Conservation (phyloP, 2,329 filamentous ascomycete genomes). For the Fusarium coffeatum region DNA sequence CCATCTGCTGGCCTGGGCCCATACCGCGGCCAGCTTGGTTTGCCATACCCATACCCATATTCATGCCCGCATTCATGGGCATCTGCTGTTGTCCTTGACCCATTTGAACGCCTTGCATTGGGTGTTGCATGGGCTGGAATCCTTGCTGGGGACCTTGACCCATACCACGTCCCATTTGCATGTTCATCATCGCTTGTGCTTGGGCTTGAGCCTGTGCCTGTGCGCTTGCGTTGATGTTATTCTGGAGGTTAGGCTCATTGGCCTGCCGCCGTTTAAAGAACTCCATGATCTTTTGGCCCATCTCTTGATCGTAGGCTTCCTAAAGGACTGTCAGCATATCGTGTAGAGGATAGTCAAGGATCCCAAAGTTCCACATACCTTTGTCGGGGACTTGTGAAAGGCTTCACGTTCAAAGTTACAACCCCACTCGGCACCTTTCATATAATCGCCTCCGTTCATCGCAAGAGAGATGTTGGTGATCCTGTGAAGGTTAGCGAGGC, state of each 20-base stretch:
- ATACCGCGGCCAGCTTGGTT: slow-evolving; percentile 56
- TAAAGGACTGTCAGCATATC: slow-evolving; percentile 47
- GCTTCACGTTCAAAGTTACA: slow-evolving; percentile 61
- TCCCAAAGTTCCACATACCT: slow-evolving; percentile 51
- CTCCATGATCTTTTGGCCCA: slow-evolving; percentile 60
- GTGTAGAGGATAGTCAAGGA: neutral
- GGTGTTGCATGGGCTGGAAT: slow-evolving; percentile 69
- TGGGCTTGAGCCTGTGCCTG: slow-evolving; percentile 53
- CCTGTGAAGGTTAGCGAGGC: slow-evolving; percentile 50
- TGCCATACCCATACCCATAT: slow-evolving; percentile 50
- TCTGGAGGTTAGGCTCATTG: slow-evolving; percentile 62
- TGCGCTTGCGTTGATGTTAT: slow-evolving; percentile 60
- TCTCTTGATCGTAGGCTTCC: slow-evolving; percentile 63
- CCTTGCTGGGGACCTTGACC: slow-evolving; percentile 63
- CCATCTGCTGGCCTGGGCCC: slow-evolving; percentile 56
- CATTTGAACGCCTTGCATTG: slow-evolving; percentile 67
- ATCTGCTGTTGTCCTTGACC: slow-evolving; percentile 56
- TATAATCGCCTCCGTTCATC: slow-evolving; percentile 54
- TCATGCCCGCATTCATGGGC: slow-evolving; percentile 47
- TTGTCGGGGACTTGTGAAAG: slow-evolving; percentile 60
- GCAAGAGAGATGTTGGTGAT: slow-evolving; percentile 64
- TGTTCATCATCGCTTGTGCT: slow-evolving; percentile 62
- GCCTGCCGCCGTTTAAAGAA: slow-evolving; percentile 63
- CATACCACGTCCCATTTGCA: slow-evolving; percentile 65
- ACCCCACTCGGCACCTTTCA: slow-evolving; percentile 56